These are phyloP conservation scores for Aspergillus sp. DNA, from an alignment of 2,329 filamentous ascomycete species.

Conservation along the genomic window DNA sequence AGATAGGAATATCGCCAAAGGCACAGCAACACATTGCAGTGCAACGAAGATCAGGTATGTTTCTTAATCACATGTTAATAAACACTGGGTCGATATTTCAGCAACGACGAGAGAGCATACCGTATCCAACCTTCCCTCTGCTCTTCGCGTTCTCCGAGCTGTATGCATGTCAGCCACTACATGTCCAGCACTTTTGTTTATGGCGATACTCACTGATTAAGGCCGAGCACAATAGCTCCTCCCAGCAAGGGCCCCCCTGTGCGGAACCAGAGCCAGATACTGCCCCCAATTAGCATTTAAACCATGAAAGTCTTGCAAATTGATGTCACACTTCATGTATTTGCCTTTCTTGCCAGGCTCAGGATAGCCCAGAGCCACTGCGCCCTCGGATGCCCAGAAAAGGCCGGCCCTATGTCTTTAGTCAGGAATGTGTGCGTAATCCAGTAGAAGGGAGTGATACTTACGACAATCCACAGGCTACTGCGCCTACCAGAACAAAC, in stretches of 20 bases:
- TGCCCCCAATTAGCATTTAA: slow-evolving; percentile 6
- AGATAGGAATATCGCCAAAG: slow-evolving; percentile 39
- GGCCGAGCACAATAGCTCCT: slow-evolving; percentile 45
- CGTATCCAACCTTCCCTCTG: slow-evolving; percentile 23
- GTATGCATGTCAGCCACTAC: neutral
- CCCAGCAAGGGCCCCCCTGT: slow-evolving; percentile 50
- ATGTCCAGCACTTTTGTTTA: neutral
- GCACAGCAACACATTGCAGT: slow-evolving; percentile 35
- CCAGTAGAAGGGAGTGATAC: neutral
- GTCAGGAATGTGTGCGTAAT: neutral
- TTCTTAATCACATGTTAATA: slow-evolving; percentile 13
- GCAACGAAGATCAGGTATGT: slow-evolving; percentile 46
- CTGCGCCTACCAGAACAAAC: slow-evolving; percentile 51
- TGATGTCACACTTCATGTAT: slow-evolving; percentile 39
- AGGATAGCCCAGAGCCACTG: slow-evolving; percentile 49
- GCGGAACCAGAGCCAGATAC: slow-evolving; percentile 50
- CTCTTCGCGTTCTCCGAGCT: slow-evolving; percentile 15
- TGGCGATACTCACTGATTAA: slow-evolving; percentile 35
- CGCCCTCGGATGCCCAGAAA: slow-evolving; percentile 53
- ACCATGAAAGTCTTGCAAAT: too few species aligned
- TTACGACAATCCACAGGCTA: slow-evolving; percentile 46
- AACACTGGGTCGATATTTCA: neutral
- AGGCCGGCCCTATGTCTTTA: slow-evolving; percentile 37
- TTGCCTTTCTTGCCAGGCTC: slow-evolving; percentile 47
- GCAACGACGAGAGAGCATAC: slow-evolving; percentile 8